phyloP scores from a whole-genome alignment of 257 asterid species.

The Eustoma russellianum region DNA sequence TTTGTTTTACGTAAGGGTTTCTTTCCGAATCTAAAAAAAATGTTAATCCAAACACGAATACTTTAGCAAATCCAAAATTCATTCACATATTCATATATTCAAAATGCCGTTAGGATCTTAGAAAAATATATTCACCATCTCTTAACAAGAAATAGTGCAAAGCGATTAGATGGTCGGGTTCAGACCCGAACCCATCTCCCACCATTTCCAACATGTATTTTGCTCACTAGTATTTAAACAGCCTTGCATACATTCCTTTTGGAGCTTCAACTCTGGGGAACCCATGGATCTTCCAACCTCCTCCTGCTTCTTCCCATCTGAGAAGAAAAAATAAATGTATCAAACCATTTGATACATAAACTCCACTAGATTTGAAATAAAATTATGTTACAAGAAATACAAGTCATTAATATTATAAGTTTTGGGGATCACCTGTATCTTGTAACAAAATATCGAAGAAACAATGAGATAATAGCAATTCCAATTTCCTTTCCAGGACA shows the following conservation, averaged over 20 bases:
- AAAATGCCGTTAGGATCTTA: too few relatives aligned
- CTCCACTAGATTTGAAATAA: too few relatives aligned
- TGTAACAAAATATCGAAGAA: slow-evolving; percentile 64
- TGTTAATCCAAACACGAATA: too few relatives aligned
- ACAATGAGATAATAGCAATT: slow-evolving; percentile 32
- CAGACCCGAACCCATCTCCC: too few relatives aligned
- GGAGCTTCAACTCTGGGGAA: slow-evolving; percentile 87
- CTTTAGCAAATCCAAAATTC: too few relatives aligned
- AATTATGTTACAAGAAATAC: neutral
- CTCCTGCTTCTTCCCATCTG: slow-evolving; percentile 85
- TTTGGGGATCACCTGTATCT: slow-evolving; percentile 33
- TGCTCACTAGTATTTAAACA: slow-evolving; percentile 19
- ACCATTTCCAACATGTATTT: too few relatives aligned
- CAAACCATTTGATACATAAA: neutral
- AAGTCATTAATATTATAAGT: neutral
- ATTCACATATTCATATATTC: too few relatives aligned
- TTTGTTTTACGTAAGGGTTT: neutral
- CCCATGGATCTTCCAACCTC: slow-evolving; percentile 33
- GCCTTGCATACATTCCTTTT: slow-evolving; percentile 47
- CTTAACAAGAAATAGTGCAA: too few relatives aligned
- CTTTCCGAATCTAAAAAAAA: too few relatives aligned
- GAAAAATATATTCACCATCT: too few relatives aligned
- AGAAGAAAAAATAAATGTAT: too few relatives aligned
- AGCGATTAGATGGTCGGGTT: neutral
- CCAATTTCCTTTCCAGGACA: slow-evolving; percentile 83